Evolutionary conservation across 1,284 basidiomycete species (phyloP), one percentile per base, ranked within the genome.

Genomic region (Sporisorium iseilematis-ciliati): DNA sequence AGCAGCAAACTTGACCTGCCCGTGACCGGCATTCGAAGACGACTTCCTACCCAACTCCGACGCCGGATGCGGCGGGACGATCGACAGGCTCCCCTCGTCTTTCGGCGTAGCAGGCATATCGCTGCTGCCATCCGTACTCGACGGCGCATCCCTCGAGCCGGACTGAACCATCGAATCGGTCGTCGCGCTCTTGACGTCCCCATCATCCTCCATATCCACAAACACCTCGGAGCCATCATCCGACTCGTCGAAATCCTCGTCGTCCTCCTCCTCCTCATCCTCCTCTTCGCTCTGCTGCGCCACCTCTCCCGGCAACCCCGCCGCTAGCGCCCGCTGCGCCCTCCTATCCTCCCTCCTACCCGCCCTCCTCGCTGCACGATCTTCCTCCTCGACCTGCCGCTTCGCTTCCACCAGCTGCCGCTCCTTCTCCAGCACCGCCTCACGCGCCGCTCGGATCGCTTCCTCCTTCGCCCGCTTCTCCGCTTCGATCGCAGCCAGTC

Each of bases 311-410:
- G 57, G 60, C 16, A 74, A 49, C 2, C 72, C 71, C 10, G 69
- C 60, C 4, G 72, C 72, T 16, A 69, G 65, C 0, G 69, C 68
- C 1, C 60, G 52, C 21, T 68, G 62, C 7, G 57, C 59, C 5
- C 60, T 42, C n/a, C 64, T 59, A 42, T 72, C 78, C 20, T 76
- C 65, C 12, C 59, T 42, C 3, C 58, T 57, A 31, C 67, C 72
- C 5, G 67, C 67, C n/a, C 62, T 52, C n/a, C 64, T 43, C 3
- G 75, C 78, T 20, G 63, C 72, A 0, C 55, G 48, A 42, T 79
- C 75, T 51, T 75, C 71, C 31, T 77, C 71, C 12, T 68, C 67
- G 21, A 72, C 77, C 42, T 69, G 65, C n/a, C 77, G 70, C 41
- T 68, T 69, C 4, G 72, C 73, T 18, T 77, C 72, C n/a, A 40